A percentile compares a stretch with the other conserved stretches of the same genome.
Conservation (phyloP, 2,329 filamentous ascomycete genomes). For the Parastagonospora nodorum region DNA sequence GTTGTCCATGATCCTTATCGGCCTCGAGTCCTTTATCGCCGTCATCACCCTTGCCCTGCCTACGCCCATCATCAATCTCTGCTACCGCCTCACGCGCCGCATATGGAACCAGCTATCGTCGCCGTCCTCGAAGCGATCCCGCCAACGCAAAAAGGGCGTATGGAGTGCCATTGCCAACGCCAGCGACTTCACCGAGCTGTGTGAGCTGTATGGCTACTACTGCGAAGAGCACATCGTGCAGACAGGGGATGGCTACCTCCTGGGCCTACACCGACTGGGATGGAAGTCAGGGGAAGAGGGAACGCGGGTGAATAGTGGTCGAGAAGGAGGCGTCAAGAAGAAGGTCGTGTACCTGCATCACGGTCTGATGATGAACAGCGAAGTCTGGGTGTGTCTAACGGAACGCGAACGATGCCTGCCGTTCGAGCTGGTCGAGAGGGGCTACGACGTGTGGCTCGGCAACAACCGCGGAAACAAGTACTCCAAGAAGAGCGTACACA, state of each 20-base stretch:
- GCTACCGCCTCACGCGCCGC: constrained; percentile 79
- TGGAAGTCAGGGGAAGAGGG: constrained; percentile 82
- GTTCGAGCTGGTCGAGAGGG: constrained; percentile 84
- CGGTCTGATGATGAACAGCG: constrained; percentile 96
- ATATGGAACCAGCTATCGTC: constrained; percentile 81
- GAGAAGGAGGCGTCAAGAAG: constrained; percentile 65
- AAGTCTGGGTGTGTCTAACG: constrained; percentile 95
- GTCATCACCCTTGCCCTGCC: constrained; percentile 87
- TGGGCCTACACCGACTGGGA: constrained; percentile 85
- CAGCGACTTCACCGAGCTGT: constrained; percentile 92
- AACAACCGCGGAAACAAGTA: constrained; percentile 99
- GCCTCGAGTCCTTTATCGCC: constrained; percentile 80
- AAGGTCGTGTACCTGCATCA: constrained; percentile 94
- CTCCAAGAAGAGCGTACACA: constrained; percentile 86
- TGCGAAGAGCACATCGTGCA: constrained; percentile 96
- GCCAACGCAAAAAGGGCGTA: constrained; percentile 72
- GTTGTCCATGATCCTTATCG: constrained; percentile 80
- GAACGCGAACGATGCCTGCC: constrained; percentile 84
- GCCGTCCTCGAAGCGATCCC: constrained; percentile 69
- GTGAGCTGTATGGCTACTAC: constrained; percentile 85
- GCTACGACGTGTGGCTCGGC: constrained; percentile 96
- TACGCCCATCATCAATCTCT: constrained; percentile 77
- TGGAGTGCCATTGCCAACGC: constrained; percentile 82
- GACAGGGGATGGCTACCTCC: constrained; percentile 89
- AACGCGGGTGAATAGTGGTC: constrained; percentile 74